Conservation (phyloP, 495 filamentous ascomycete species). For the Podospora fimiseda region DNA sequence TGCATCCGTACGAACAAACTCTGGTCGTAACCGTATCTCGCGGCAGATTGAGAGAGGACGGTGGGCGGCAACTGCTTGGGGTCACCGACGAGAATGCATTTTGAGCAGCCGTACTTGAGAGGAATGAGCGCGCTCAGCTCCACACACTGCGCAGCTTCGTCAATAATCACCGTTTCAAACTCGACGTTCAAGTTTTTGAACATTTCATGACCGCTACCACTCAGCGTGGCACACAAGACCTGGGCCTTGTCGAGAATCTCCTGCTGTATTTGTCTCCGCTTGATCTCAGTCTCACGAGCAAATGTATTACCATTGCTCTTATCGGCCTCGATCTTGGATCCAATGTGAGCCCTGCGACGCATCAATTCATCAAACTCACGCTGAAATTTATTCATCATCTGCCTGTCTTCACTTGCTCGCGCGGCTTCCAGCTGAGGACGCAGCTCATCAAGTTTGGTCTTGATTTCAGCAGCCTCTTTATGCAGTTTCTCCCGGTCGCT, state of each 20-base stretch:
- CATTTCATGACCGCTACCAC: conserved; percentile 95
- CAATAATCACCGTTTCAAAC: conserved; percentile 97
- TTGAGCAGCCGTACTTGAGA: conserved; percentile 92
- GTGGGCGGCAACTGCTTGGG: conserved; percentile 96
- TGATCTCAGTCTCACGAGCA: conserved; percentile 75
- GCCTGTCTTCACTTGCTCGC: conserved; percentile 54
- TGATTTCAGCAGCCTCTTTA: conserved; percentile 71
- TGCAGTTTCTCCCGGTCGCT: conserved; percentile 71
- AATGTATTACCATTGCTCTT: conserved; percentile 75
- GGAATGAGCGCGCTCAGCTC: conserved; percentile 95
- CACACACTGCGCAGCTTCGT: conserved; percentile 96
- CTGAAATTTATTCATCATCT: conserved; percentile 53
- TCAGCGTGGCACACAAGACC: conserved; percentile 91
- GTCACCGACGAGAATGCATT: conserved; percentile 95
- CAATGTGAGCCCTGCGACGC: conserved; percentile 63
- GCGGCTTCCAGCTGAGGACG: conserved; percentile 66
- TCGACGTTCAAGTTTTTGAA: conserved; percentile 91
- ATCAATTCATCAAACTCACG: conserved; percentile 73
- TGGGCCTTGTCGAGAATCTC: conserved; percentile 83
- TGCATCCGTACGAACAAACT: conserved; percentile 98
- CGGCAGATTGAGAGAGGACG: conserved; percentile 87
- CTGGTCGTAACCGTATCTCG: conserved; percentile 91
- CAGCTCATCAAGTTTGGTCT: conserved; percentile 59
- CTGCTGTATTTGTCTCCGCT: conserved; percentile 77
- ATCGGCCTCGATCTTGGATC: conserved; percentile 72